A percentile compares a stretch with the other conserved stretches of the same genome.
Conservation (phyloP, 2,329 filamentous ascomycete genomes). For the Magnaporthales sp. region DNA sequence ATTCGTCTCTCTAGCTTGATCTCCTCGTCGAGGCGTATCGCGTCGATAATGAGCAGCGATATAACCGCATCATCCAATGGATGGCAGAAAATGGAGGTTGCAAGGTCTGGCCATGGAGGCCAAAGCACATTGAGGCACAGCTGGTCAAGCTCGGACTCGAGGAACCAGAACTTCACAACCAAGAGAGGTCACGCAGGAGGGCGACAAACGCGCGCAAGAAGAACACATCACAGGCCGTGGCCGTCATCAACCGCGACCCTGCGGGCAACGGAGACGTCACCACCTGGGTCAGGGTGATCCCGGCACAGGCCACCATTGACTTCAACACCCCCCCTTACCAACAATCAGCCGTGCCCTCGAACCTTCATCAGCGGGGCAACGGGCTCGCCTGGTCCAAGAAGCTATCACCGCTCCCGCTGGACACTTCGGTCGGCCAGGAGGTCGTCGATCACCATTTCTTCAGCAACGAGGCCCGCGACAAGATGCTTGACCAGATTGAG, state of each 20-base stretch:
- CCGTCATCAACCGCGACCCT: not conserved
- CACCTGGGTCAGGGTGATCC: not conserved
- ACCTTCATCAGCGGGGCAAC: not conserved
- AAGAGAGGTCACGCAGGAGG: constrained; percentile 31
- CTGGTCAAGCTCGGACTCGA: constrained; percentile 39
- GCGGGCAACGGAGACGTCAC: not conserved
- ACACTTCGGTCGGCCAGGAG: not conserved
- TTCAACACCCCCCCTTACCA: not conserved
- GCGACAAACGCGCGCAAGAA: constrained; percentile 23
- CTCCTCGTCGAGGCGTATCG: constrained; percentile 30
- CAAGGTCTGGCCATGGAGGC: constrained; percentile 39
- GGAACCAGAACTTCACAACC: constrained; percentile 31
- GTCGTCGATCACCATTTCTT: not conserved
- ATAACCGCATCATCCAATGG: constrained; percentile 29
- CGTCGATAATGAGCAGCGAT: constrained; percentile 32
- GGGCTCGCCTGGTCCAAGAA: not conserved
- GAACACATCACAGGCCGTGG: not conserved
- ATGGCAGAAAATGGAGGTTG: constrained; percentile 43
- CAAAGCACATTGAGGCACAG: constrained; percentile 39
- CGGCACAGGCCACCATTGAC: not conserved
- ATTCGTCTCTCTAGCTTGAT: constrained; percentile 24
- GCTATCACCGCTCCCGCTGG: not conserved
- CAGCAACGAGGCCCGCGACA: not conserved
- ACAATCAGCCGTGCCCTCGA: not conserved
- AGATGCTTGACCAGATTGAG: not conserved